Percentiles rank a stretch among this genome's conserved stretches.
These are phyloP conservation scores for Helotiales sp. DNA, from an alignment of 2,329 filamentous ascomycete species.

Conservation along the genomic window DNA sequence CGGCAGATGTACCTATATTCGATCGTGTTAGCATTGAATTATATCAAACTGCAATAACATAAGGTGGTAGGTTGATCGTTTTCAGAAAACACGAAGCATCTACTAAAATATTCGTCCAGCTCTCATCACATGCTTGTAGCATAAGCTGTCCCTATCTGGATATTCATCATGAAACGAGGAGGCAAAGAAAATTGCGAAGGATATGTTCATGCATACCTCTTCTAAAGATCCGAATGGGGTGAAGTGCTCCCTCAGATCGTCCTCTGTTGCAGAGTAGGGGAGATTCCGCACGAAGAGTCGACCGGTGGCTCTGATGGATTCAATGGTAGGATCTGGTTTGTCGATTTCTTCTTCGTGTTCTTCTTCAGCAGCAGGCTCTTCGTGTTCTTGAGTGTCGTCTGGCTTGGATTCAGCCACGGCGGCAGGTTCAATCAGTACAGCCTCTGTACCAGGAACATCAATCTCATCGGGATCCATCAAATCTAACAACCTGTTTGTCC, in stretches of 20 bases:
- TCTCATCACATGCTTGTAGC: constrained; percentile 86
- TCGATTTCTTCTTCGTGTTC: constrained; percentile 36
- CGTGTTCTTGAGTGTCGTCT: constrained; percentile 27
- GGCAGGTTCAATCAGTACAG: constrained; percentile 19
- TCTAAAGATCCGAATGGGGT: constrained; percentile 74
- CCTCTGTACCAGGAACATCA: constrained; percentile 31
- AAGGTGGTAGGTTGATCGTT: constrained; percentile 40
- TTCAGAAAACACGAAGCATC: constrained; percentile 90
- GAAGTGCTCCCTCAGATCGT: constrained; percentile 77
- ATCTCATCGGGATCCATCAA: constrained; percentile 64
- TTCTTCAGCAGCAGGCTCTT: constrained; percentile 30
- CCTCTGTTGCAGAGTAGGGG: constrained; percentile 77
- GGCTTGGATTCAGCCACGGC: constrained; percentile 23
- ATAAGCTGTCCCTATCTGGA: constrained; percentile 99
- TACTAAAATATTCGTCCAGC: constrained; percentile 99
- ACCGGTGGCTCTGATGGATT: constrained; percentile 71
- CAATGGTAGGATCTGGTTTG: constrained; percentile 48
- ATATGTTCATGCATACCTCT: constrained; percentile 71
- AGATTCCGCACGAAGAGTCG: constrained; percentile 90
- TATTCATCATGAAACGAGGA: constrained; percentile 79
- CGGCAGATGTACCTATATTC: constrained; percentile 81
- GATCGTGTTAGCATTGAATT: constrained; percentile 48
- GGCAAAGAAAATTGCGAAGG: constrained; percentile 26
- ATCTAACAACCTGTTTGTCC: constrained; percentile 85
- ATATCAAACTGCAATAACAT: constrained; percentile 19